Evolutionary conservation across 257 asterid genomes (phyloP).

Genomic region (Cinchona pubescens): DNA sequence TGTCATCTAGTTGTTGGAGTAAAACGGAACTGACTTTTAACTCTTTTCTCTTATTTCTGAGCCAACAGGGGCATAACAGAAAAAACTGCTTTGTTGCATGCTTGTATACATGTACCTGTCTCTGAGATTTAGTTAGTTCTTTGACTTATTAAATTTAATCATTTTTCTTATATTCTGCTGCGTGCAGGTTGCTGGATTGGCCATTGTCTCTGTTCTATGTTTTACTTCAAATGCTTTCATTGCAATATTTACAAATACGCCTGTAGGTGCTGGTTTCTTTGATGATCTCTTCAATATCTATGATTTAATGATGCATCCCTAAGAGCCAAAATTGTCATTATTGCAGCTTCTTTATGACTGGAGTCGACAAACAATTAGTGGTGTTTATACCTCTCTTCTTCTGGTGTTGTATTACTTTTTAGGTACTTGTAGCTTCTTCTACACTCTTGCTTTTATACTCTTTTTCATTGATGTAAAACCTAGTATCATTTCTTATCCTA

Average conservation of each 20-base stretch:
- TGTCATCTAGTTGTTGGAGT: neutral
- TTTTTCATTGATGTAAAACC: neutral
- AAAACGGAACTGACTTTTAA: neutral
- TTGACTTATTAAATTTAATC: neutral
- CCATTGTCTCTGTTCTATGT: constrained; percentile 77
- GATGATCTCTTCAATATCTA: constrained; percentile 3
- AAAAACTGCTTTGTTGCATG: neutral
- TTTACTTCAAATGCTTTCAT: constrained; percentile 73
- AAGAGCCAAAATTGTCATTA: constrained; percentile 16
- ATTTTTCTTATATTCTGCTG: constrained; percentile 1
- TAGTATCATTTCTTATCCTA: neutral
- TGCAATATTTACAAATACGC: constrained; percentile 65
- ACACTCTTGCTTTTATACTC: neutral
- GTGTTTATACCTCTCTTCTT: constrained; percentile 53
- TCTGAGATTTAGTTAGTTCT: neutral
- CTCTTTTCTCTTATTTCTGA: too few species aligned
- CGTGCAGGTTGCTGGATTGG: constrained; percentile 84
- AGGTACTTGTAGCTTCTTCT: constrained; percentile 45
- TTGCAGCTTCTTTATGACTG: constrained; percentile 76
- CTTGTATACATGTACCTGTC: neutral
- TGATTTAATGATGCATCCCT: constrained; percentile 6
- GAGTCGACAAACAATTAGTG: constrained; percentile 45
- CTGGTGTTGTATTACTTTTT: constrained; percentile 67
- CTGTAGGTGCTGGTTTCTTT: constrained; percentile 44
- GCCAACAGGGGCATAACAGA: neutral